These are phyloP conservation scores for Mycena vitilis DNA, from an alignment of 768 basidiomycete species.

Conservation along the genomic window DNA sequence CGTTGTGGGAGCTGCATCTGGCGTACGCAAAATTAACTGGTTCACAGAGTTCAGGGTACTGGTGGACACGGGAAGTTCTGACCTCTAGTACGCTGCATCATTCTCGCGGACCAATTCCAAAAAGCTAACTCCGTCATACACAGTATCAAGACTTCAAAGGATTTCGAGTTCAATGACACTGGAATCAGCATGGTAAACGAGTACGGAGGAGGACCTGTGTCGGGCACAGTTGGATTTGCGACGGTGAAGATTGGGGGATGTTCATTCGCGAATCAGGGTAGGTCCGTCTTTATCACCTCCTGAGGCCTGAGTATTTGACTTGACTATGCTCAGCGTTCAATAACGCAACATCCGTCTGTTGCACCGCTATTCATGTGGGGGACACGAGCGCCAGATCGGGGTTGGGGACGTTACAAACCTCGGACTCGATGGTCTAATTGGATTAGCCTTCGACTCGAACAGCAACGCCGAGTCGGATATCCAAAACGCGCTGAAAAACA, in stretches of 20 bases:
- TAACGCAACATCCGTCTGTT: neutral
- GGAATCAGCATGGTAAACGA: neutral
- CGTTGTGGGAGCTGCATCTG: too few species aligned
- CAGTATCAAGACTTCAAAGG: neutral
- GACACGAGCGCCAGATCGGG: neutral
- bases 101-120: too few species aligned
- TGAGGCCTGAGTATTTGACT: neutral
- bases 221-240: constrained; percentile 8
- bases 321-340: neutral
- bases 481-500: neutral
- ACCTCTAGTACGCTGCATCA: too few species aligned
- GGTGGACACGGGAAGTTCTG: too few species aligned
- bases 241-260: constrained; percentile 4
- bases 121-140: too few species aligned
- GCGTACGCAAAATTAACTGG: too few species aligned
- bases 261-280: neutral
- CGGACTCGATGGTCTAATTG: neutral
- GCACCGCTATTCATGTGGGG: too few species aligned
- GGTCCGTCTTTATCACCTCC: neutral
- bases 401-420: neutral
- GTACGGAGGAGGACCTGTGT: neutral
- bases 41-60: too few species aligned
- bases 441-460: neutral
- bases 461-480: neutral
- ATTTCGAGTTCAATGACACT: neutral